Evolutionary conservation across 1,139 yeast species (phyloP).

Genomic region (Hansenula sp.): DNA sequence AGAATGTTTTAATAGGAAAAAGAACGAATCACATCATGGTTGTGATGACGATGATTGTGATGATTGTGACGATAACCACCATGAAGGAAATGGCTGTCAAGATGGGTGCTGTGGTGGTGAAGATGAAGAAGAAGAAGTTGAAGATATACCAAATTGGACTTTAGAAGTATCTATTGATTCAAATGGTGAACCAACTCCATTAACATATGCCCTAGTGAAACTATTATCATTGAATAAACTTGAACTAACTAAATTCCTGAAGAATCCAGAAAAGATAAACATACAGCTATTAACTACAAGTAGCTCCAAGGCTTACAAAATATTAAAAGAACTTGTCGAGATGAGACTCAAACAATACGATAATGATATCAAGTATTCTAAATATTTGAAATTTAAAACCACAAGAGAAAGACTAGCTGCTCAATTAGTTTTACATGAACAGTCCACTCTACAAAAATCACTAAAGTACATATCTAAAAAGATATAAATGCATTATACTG

Average conservation of each 20-base stretch:
- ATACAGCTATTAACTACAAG: constrained; percentile 12
- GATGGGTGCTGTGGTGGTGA: constrained; percentile 13
- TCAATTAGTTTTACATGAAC: constrained; percentile 15
- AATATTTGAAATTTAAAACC: constrained; percentile 11
- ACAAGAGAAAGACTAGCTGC: constrained; percentile 14
- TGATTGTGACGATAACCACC: constrained; percentile 19
- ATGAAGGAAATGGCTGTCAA: constrained; percentile 18
- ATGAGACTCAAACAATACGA: constrained; percentile 12
- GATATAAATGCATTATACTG: no score
- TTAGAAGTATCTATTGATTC: constrained; percentile 29
- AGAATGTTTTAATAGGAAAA: constrained; percentile 23
- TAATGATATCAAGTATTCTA: constrained; percentile 4
- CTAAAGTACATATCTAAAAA: constrained; percentile 8
- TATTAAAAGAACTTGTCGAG: constrained; percentile 12
- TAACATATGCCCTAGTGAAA: constrained; percentile 34
- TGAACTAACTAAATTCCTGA: constrained; percentile 19
- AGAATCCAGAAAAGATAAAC: constrained; percentile 14
- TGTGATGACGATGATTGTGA: constrained; percentile 20
- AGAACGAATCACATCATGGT: constrained; percentile 7
- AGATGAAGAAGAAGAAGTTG: constrained; percentile 20
- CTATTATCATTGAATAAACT: constrained; percentile 26
- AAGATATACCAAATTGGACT: constrained; percentile 33
- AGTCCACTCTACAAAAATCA: constrained; percentile 10
- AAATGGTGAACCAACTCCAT: constrained; percentile 36
- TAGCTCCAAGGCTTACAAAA: constrained; percentile 14